These are phyloP conservation scores for Epichloe bromicola DNA, from an alignment of 2,329 filamentous ascomycete genomes.

Conservation along the genomic window DNA sequence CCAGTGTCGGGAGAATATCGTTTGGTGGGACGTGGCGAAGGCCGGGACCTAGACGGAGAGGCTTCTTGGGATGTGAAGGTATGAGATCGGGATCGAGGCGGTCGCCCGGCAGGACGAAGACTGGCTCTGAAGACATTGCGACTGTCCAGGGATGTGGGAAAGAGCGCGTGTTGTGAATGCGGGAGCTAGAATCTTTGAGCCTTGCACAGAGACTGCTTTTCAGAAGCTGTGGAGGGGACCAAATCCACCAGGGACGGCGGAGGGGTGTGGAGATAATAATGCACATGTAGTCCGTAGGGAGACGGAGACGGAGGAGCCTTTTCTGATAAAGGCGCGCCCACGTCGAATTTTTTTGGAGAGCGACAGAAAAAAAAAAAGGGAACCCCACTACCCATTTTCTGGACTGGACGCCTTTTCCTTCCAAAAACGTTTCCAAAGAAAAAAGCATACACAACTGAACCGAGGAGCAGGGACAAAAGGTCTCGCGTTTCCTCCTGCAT, in stretches of 20 bases:
- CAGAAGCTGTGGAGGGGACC: slow-evolving; percentile 2
- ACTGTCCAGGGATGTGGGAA: neutral
- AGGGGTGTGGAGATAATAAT: too few relatives aligned
- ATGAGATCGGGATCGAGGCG: slow-evolving; percentile 51
- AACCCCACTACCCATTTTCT: slow-evolving; percentile 6
- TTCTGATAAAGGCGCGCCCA: neutral
- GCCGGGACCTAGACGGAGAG: slow-evolving; percentile 72
- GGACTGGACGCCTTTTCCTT: neutral
- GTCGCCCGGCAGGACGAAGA: slow-evolving; percentile 73
- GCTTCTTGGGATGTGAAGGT: slow-evolving; percentile 53
- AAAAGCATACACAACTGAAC: neutral
- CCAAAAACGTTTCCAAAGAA: neutral
- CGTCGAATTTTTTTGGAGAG: slow-evolving; percentile 12
- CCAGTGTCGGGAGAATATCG: slow-evolving; percentile 55
- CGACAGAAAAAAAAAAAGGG: slow-evolving; percentile 1
- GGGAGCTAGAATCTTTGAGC: neutral
- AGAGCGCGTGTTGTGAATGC: neutral
- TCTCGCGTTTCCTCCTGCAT: neutral
- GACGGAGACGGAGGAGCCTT: neutral
- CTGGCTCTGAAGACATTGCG: slow-evolving; percentile 42
- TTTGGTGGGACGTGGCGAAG: slow-evolving; percentile 70
- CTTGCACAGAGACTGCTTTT: neutral
- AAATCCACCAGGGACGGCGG: too few relatives aligned
- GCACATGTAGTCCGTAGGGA: too few relatives aligned
- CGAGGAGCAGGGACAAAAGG: neutral